These are phyloP conservation scores for Plasmodium coatneyi DNA, from an alignment of 169 alveolate genomes.

Conservation along the genomic window DNA sequence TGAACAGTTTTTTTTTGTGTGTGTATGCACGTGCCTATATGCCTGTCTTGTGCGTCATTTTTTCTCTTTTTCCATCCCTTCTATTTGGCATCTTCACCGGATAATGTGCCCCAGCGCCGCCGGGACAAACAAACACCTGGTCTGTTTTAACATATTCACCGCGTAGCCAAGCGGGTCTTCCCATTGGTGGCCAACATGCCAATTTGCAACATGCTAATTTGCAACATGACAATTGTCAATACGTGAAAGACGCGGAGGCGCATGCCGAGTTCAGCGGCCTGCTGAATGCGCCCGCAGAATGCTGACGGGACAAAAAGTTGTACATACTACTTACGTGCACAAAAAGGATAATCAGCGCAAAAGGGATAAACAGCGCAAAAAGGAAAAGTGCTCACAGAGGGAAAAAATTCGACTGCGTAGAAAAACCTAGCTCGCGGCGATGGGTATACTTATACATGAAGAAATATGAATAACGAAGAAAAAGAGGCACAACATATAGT, in stretches of 20 bases:
- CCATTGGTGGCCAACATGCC: background rate
- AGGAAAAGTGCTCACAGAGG: background rate
- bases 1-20: background rate
- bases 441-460: background rate
- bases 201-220: background rate
- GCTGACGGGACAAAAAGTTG: background rate
- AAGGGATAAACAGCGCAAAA: background rate
- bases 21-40: background rate
- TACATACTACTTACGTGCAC: background rate
- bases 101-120: background rate
- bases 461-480: background rate
- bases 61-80: background rate
- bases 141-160: background rate
- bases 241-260: background rate
- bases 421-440: background rate
- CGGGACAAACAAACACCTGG: background rate
- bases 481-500: background rate
- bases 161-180: background rate
- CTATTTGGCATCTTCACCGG: background rate
- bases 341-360: background rate
- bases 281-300: background rate
- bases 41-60: background rate
- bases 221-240: background rate
- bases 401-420: background rate
- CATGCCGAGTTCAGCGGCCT: background rate